Evolutionary conservation across 116 monocot species (phyloP).

Genomic region (Zostera marina): DNA sequence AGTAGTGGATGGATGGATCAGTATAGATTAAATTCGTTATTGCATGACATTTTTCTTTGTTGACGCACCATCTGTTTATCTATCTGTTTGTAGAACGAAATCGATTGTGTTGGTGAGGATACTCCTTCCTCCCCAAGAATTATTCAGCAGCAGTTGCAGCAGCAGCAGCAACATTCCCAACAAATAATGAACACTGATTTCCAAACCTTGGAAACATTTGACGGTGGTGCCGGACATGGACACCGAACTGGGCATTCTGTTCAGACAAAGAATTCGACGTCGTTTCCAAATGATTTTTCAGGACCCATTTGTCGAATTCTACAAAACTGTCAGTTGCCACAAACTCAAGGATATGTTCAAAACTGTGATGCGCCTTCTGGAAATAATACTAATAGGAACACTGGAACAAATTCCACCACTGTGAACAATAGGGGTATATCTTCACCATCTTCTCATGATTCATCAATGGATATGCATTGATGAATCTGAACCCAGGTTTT

Average conservation of each 20-base stretch:
- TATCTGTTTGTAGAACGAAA: slow-evolving; percentile 43
- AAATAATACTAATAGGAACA: slow-evolving; percentile 11
- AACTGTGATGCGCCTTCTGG: slow-evolving; percentile 9
- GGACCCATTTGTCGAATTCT: slow-evolving; percentile 47
- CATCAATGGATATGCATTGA: slow-evolving; percentile 3
- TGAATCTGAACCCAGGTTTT: neutral
- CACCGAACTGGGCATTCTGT: slow-evolving; percentile 25
- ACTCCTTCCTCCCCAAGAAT: slow-evolving; percentile 32
- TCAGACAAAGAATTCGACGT: slow-evolving; percentile 39
- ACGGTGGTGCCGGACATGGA: slow-evolving; percentile 10
- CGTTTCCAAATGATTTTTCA: slow-evolving; percentile 56
- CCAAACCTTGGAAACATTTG: slow-evolving; percentile 9
- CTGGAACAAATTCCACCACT: slow-evolving; percentile 8
- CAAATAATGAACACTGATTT: slow-evolving; percentile 8
- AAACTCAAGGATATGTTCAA: slow-evolving; percentile 14
- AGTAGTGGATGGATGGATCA: neutral
- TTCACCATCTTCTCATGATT: slow-evolving; percentile 22
- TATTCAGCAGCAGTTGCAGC: neutral
- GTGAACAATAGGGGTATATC: slow-evolving; percentile 17
- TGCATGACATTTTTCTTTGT: neutral
- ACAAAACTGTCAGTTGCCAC: slow-evolving; percentile 41
- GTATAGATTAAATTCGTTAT: neutral
- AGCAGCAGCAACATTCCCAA: slow-evolving; percentile 20
- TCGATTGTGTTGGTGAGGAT: slow-evolving; percentile 56
- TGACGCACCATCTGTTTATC: neutral